Conservation (phyloP, 164 flowering plant genomes). For the Vitis rotundifolia region DNA sequence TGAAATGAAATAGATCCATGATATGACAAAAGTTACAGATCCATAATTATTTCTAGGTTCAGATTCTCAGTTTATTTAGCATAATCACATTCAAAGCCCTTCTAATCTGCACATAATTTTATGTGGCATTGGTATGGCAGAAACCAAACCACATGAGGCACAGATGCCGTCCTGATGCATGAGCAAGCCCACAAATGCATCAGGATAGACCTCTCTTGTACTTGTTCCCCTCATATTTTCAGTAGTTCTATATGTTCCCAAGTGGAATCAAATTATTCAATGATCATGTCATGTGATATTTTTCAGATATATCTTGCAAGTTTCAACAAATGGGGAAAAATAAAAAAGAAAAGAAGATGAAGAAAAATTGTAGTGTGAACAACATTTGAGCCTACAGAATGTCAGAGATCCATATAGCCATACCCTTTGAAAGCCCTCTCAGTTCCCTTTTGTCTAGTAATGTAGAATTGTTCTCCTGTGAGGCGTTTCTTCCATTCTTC, state of each 20-base stretch:
- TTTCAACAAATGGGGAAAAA: too few species aligned
- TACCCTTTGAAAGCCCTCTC: conserved; percentile 93
- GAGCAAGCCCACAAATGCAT: neutral
- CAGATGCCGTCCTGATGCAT: neutral
- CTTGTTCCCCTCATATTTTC: neutral
- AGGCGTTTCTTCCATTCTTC: conserved; percentile 85
- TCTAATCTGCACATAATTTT: too few species aligned
- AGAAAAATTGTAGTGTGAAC: too few species aligned
- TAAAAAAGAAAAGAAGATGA: too few species aligned
- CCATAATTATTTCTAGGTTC: too few species aligned
- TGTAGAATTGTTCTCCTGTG: conserved; percentile 62
- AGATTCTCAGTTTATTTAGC: too few species aligned
- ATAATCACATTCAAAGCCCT: too few species aligned
- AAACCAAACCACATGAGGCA: neutral
- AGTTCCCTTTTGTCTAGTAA: conserved; percentile 84
- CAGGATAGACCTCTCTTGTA: neutral
- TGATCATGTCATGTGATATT: too few species aligned
- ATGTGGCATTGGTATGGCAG: neutral
- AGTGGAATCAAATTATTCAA: too few species aligned
- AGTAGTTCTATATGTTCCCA: too few species aligned
- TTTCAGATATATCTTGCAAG: too few species aligned
- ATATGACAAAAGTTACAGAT: neutral
- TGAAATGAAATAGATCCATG: neutral
- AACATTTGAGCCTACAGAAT: too few species aligned
- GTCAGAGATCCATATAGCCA: neutral